These are phyloP conservation scores for Buxus sempervirens DNA, from an alignment of 164 flowering plant species.

Conservation along the genomic window DNA sequence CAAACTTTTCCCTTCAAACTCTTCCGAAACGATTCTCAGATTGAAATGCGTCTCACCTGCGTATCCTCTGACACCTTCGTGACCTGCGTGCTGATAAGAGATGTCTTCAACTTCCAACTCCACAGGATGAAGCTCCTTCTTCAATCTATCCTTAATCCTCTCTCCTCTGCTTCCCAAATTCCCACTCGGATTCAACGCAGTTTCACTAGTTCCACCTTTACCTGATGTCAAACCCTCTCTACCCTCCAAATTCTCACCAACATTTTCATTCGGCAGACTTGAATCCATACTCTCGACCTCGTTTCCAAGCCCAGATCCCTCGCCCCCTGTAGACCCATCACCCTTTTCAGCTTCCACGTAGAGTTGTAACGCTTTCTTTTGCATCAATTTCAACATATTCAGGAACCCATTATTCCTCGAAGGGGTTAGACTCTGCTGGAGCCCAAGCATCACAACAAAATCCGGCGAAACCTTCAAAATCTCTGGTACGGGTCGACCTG, in stretches of 20 bases:
- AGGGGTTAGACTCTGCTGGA: conserved; percentile 86
- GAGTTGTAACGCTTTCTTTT: conserved; percentile 67
- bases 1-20: conserved; percentile 85
- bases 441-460: conserved; percentile 69
- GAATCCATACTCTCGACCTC: conserved; percentile 1
- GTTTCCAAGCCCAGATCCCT: neutral
- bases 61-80: conserved; percentile 63
- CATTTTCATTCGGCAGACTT: conserved; percentile 1
- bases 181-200: conserved; percentile 10
- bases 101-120: conserved; percentile 74
- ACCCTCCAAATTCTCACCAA: neutral
- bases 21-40: conserved; percentile 67
- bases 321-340: conserved; percentile 1
- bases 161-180: conserved; percentile 60
- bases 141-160: conserved; percentile 64
- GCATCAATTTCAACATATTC: conserved; percentile 91
- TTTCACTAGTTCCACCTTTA: neutral
- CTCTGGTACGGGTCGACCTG: conserved; percentile 63
- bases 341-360: conserved; percentile 39
- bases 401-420: conserved; percentile 93
- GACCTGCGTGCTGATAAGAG: conserved; percentile 92
- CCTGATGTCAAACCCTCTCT: neutral
- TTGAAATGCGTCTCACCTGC: conserved; percentile 95
- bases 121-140: conserved; percentile 56
- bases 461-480: conserved; percentile 73